Conservation (phyloP, 78 protist species). For the Blattamonas nauphoetae region DNA sequence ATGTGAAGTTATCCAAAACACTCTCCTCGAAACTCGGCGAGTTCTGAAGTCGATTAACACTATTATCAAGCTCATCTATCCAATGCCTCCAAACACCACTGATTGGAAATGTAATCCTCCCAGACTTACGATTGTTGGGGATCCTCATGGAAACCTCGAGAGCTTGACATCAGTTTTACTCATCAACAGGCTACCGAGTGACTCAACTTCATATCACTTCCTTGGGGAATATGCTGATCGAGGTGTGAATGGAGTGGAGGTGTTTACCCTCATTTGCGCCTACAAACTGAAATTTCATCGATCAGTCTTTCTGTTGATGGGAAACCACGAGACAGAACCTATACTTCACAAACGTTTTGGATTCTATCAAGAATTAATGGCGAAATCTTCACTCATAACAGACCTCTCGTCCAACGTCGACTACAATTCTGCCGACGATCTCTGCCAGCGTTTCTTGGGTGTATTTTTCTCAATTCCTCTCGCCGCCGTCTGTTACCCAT, state of each 20-base stretch:
- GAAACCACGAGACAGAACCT: conserved; percentile 28
- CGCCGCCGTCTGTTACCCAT: not conserved
- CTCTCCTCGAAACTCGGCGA: not conserved
- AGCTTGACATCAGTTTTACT: not conserved
- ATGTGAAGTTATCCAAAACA: no score
- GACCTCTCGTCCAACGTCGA: not conserved
- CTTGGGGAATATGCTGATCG: conserved; percentile 37
- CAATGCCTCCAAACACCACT: not conserved
- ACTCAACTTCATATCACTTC: not conserved
- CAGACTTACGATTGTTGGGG: conserved; percentile 20
- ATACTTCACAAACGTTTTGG: not conserved
- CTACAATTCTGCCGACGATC: not conserved
- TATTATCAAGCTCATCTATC: not conserved
- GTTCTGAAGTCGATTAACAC: not conserved
- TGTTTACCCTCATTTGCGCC: not conserved
- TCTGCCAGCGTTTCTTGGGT: not conserved
- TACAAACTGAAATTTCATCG: conserved; percentile 23
- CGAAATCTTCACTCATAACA: not conserved
- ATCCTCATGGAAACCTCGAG: conserved; percentile 17
- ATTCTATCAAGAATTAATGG: not conserved
- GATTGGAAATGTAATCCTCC: not conserved
- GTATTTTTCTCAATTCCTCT: conserved; percentile 9
- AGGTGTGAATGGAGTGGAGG: conserved; percentile 28
- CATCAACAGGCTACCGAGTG: not conserved
- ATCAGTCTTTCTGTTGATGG: conserved; percentile 24